Evolutionary conservation across 2,329 filamentous ascomycete species (phyloP).

Genomic region (Phyllosticta citrichinensis): DNA sequence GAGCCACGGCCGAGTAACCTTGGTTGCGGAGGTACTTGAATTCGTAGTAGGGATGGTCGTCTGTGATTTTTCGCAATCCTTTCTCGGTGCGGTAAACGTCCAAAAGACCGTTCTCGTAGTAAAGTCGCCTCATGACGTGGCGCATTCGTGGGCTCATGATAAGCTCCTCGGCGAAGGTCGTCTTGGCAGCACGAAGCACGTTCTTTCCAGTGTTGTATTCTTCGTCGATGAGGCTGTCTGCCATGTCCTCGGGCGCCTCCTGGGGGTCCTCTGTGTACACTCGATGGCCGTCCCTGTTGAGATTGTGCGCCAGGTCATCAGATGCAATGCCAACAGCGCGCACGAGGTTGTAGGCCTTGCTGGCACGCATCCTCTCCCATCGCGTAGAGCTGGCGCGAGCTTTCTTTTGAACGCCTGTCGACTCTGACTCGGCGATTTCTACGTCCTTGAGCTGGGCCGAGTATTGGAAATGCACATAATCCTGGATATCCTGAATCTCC

Average conservation of each 20-base stretch:
- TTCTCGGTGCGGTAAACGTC: constrained; percentile 90
- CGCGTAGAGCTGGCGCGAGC: constrained; percentile 73
- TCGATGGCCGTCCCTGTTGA: constrained; percentile 65
- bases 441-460: constrained; percentile 74
- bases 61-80: constrained; percentile 84
- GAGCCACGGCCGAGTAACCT: constrained; percentile 69
- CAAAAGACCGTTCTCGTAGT: constrained; percentile 73
- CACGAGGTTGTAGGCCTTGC: constrained; percentile 72
- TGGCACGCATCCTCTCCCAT: constrained; percentile 74
- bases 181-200: constrained; percentile 68
- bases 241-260: constrained; percentile 73
- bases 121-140: constrained; percentile 72
- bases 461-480: constrained; percentile 94
- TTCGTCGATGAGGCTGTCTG: constrained; percentile 62
- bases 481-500: constrained; percentile 90
- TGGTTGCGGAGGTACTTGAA: constrained; percentile 94
- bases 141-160: constrained; percentile 81
- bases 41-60: constrained; percentile 92
- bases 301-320: constrained; percentile 81
- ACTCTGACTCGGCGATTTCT: constrained; percentile 49
- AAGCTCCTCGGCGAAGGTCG: constrained; percentile 86
- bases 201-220: constrained; percentile 67
- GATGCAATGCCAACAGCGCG: constrained; percentile 83
- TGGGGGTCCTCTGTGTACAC: constrained; percentile 76
- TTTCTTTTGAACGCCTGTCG: constrained; percentile 61